phyloP scores from a whole-genome alignment of 441 rosid genomes.

The Euphorbia corollata region DNA sequence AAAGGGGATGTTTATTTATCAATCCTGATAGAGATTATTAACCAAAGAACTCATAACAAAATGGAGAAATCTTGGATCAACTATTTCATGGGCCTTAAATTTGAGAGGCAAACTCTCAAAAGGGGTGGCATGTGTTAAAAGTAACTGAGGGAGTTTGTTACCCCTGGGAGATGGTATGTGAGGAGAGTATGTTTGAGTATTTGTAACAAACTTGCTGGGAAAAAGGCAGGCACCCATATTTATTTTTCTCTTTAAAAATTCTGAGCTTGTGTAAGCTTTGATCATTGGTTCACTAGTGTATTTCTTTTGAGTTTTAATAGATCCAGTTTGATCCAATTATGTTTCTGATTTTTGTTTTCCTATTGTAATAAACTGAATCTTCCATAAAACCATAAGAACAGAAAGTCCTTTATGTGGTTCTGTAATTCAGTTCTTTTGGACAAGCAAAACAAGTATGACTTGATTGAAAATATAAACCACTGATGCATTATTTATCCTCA shows the following conservation, averaged over 20 bases:
- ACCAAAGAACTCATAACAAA: too few species aligned
- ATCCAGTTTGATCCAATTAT: background rate
- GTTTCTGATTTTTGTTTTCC: background rate
- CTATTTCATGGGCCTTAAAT: too few species aligned
- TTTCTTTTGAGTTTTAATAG: background rate
- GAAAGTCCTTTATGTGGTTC: background rate
- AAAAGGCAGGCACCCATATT: background rate
- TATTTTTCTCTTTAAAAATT: background rate
- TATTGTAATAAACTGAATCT: background rate
- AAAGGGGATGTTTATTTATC: background rate
- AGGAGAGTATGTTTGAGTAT: background rate
- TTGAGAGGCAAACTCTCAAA: too few species aligned
- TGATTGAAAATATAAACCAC: background rate
- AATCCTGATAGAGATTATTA: background rate
- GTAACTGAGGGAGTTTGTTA: background rate
- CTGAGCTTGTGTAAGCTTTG: background rate
- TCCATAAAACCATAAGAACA: background rate
- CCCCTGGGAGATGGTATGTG: background rate
- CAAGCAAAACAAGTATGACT: background rate
- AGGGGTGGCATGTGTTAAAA: background rate
- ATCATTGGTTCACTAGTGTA: background rate
- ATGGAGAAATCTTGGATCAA: too few species aligned
- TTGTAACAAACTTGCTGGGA: background rate
- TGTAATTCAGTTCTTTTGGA: background rate
- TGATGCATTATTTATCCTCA: background rate